phyloP scores from a whole-genome alignment of 2,329 filamentous ascomycete species.

The Nannizziopsis barbatae region DNA sequence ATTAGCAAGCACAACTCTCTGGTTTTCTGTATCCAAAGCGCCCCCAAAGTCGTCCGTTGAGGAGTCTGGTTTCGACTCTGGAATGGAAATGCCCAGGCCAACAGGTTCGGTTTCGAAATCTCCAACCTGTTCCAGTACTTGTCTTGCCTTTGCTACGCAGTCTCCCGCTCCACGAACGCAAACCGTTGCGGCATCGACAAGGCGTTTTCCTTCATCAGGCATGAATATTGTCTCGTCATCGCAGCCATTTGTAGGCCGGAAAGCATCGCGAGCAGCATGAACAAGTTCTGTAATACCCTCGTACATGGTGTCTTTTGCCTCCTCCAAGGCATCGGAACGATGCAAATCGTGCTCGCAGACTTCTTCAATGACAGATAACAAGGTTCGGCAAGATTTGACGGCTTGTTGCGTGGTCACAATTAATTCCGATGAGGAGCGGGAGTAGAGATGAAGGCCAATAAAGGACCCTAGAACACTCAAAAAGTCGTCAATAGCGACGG shows the following conservation, averaged over 20 bases:
- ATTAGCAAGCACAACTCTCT: neutral
- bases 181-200: slow-evolving; percentile 68
- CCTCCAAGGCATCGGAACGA: slow-evolving; percentile 54
- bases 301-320: slow-evolving; percentile 65
- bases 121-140: slow-evolving; percentile 75
- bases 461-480: slow-evolving; percentile 85
- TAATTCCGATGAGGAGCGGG: slow-evolving; percentile 77
- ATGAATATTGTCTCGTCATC: slow-evolving; percentile 67
- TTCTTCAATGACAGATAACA: slow-evolving; percentile 69
- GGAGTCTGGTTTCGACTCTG: slow-evolving; percentile 3
- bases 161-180: slow-evolving; percentile 87
- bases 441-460: slow-evolving; percentile 85
- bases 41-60: slow-evolving; percentile 5
- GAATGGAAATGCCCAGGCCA: slow-evolving; percentile 40
- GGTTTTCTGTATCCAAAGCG: neutral
- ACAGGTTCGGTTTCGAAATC: slow-evolving; percentile 68
- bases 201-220: slow-evolving; percentile 62
- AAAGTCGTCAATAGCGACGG: slow-evolving; percentile 72
- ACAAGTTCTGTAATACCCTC: slow-evolving; percentile 70
- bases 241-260: slow-evolving; percentile 56
- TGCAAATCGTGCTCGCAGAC: slow-evolving; percentile 67
- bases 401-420: slow-evolving; percentile 73
- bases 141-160: slow-evolving; percentile 75
- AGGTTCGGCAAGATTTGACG: slow-evolving; percentile 64
- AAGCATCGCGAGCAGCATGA: slow-evolving; percentile 66